Evolutionary conservation across 2,329 filamentous ascomycete genomes (phyloP), one percentile per base, ranked within the genome.

Genomic region (Ciborinia camelliae): DNA sequence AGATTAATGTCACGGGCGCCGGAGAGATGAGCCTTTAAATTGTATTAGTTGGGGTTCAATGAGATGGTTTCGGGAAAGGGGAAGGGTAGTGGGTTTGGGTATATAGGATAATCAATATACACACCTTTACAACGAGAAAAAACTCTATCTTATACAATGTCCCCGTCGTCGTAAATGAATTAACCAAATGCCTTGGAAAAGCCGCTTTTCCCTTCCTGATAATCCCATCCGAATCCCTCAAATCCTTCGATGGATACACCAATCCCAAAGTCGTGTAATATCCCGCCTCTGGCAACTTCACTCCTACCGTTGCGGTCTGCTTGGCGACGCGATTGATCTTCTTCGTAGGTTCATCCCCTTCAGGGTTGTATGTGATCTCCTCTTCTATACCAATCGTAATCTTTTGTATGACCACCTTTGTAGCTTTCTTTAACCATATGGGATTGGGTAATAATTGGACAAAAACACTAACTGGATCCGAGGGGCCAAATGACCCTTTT

Each of bases 141-240:
- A 97, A 99, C 78, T 99, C 94, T 75, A 99, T 97, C 78, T 97
- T 98, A 81, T 99, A 99, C 18, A 99, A 84, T 43, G 90, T 94
- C 41, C 92, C 96, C 9, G 91, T 91, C 0, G 95, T 98, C 1
- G 95, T 97, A 74, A 99, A 99, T 0, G 93, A 94, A 41, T 85
- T 88, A 53, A 97, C 89, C 64, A 90, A 87, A 75, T 97, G 97
- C 75, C 90, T 86, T 8, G 95, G 95, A 77, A 97, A 98, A 32
- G 89, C 90, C 12, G 91, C 84, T 76, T 92, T 95, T 30, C 90
- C 90, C 72, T 93, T 82, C 63, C 91, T 91, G 73, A 98, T 82
- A 66, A 97, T 89, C 32, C 95, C 95, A 62, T 98, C 93, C 26
- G 85, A 81, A 75, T 98, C 95, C 69, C 94, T 84, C 55, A 95